Evolutionary conservation across 2,329 filamentous ascomycete species (phyloP).

Genomic region (Plenodomus tracheiphilus): DNA sequence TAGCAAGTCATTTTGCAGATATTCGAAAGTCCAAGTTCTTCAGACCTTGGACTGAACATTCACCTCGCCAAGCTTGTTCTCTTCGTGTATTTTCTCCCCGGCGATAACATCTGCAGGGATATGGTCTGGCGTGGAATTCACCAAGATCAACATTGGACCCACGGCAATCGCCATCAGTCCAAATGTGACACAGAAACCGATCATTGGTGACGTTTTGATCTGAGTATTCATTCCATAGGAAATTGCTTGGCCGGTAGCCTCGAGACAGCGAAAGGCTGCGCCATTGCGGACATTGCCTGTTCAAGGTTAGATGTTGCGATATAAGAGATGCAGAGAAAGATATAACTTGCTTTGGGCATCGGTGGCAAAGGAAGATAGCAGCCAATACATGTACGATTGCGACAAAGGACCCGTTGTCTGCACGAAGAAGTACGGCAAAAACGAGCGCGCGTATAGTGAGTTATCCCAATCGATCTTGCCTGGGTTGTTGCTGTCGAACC

Average conservation of each 20-base stretch:
- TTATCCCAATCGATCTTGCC: constrained; percentile 55
- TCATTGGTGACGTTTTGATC: constrained; percentile 29
- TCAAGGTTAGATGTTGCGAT: constrained; percentile 4
- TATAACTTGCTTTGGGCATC: constrained; percentile 24
- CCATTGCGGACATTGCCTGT: constrained; percentile 29
- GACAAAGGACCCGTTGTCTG: constrained; percentile 46
- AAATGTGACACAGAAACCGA: constrained; percentile 39
- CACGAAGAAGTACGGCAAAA: constrained; percentile 55
- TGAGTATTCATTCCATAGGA: constrained; percentile 37
- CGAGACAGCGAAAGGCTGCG: constrained; percentile 32
- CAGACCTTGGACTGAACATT: constrained; percentile 17
- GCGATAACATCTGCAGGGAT: constrained; percentile 37
- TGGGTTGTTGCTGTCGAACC: constrained; percentile 46
- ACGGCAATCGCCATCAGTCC: constrained; percentile 36
- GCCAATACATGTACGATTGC: constrained; percentile 39
- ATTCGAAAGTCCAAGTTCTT: too few relatives aligned
- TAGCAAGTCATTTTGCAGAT: neutral
- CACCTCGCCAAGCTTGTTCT: constrained; percentile 18
- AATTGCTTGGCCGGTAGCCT: constrained; percentile 33
- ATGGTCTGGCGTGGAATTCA: constrained; percentile 37
- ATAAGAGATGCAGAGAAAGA: neutral
- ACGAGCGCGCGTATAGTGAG: constrained; percentile 46
- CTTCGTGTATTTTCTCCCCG: constrained; percentile 23
- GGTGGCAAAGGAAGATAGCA: constrained; percentile 34
- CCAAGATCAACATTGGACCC: constrained; percentile 36